A percentile compares a stretch with the other conserved stretches of the same genome.
These are phyloP conservation scores for Boeremia lycopersici DNA, from an alignment of 2,329 filamentous ascomycete genomes.

Conservation along the genomic window DNA sequence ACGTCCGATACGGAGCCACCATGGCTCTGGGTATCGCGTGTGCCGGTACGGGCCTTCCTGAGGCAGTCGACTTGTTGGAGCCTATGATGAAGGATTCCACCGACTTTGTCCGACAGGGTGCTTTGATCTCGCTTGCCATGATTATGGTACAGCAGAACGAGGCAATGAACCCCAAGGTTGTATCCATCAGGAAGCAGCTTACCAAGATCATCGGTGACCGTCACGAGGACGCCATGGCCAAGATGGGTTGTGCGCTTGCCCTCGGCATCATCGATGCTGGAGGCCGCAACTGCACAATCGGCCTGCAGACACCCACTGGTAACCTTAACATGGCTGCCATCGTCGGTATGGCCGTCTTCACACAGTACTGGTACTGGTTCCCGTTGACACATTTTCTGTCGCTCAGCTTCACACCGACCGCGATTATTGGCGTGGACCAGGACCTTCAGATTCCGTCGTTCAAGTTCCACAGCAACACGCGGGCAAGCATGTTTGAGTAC, in stretches of 20 bases:
- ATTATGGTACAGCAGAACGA: conserved; percentile 99
- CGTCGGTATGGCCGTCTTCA: conserved; percentile 97
- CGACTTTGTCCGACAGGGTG: conserved; percentile 96
- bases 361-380: conserved; percentile 99
- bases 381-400: conserved; percentile 97
- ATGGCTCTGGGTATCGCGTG: conserved; percentile 99
- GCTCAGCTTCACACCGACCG: conserved; percentile 93
- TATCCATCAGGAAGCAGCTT: conserved; percentile 86
- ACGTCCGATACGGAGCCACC: conserved; percentile 95
- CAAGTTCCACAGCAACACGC: conserved; percentile 94
- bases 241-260: conserved; percentile 93
- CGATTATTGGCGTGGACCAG: conserved; percentile 92
- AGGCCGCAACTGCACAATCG: conserved; percentile 97
- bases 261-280: conserved; percentile 97
- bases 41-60: conserved; percentile 91
- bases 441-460: conserved; percentile 92
- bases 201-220: conserved; percentile 93
- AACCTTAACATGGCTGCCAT: conserved; percentile 99
- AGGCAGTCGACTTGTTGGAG: conserved; percentile 94
- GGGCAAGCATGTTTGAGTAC: conserved; percentile 96
- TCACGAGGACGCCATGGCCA: conserved; percentile 99
- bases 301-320: conserved; percentile 94
- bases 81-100: conserved; percentile 99
- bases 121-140: conserved; percentile 92
- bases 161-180: conserved; percentile 96